Evolutionary conservation across 176 grass and related monocot genomes (phyloP).

Genomic region (Phragmites australis): DNA sequence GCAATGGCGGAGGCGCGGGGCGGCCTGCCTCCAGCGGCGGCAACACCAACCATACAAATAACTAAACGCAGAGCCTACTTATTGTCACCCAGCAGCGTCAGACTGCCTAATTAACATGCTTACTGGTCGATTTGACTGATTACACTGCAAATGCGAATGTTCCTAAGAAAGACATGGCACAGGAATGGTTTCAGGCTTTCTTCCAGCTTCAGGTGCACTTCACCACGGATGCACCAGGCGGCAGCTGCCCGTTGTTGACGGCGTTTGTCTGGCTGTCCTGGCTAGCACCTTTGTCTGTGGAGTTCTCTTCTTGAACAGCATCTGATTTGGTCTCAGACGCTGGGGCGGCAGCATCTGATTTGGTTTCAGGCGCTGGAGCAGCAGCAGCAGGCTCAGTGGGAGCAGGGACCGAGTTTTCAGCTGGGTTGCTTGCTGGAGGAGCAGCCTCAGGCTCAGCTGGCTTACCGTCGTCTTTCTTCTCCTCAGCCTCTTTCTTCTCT

Average conservation of each 20-base stretch:
- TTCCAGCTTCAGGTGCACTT: conserved; percentile 47
- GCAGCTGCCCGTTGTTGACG: conserved; percentile 54
- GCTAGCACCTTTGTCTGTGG: conserved; percentile 3
- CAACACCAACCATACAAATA: conserved; percentile 37
- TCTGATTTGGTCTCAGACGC: conserved; percentile 35
- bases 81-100: conserved; percentile 53
- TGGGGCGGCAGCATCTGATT: conserved; percentile 5
- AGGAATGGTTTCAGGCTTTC: neutral
- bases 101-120: conserved; percentile 61
- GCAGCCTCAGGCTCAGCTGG: conserved; percentile 19
- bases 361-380: neutral
- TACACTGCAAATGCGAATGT: conserved; percentile 40
- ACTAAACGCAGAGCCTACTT: conserved; percentile 45
- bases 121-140: conserved; percentile 30
- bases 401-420: conserved; percentile 36
- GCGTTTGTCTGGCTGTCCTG: conserved; percentile 27
- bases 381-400: neutral
- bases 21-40: neutral
- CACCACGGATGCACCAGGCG: conserved; percentile 39
- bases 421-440: conserved; percentile 32
- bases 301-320: conserved; percentile 29
- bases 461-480: conserved; percentile 34
- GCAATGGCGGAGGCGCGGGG: conserved; percentile 17
- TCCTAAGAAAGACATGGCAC: conserved; percentile 2
- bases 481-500: neutral